Evolutionary conservation across 176 grass and related monocot genomes (phyloP).

Genomic region (Avena atlantica): DNA sequence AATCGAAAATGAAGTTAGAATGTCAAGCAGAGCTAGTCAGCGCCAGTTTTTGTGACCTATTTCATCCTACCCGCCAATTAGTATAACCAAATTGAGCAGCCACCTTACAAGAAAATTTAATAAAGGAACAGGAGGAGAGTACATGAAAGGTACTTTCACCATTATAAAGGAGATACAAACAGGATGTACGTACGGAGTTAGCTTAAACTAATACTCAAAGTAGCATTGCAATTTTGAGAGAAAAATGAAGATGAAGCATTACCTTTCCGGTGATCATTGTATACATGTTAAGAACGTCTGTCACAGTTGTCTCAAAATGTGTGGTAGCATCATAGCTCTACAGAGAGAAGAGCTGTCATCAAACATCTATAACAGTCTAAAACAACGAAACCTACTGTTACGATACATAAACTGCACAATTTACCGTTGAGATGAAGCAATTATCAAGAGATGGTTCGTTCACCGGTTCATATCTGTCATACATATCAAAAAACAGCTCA

Average conservation of each 20-base stretch:
- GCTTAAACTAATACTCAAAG: background rate
- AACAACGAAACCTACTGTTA: slow-evolving; percentile 1
- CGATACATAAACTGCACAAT: slow-evolving; percentile 27
- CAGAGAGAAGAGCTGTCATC: slow-evolving; percentile 36
- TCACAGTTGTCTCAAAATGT: slow-evolving; percentile 93
- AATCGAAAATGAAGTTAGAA: slow-evolving; percentile 9
- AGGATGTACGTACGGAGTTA: background rate
- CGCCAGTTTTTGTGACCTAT: background rate
- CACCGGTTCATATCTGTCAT: slow-evolving; percentile 89
- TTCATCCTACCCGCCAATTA: background rate
- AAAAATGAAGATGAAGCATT: slow-evolving; percentile 38
- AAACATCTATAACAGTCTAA: slow-evolving; percentile 34
- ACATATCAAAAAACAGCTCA: slow-evolving; percentile 89
- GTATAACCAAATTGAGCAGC: background rate
- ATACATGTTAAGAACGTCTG: slow-evolving; percentile 90
- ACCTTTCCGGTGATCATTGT: slow-evolving; percentile 88
- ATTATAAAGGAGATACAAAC: slow-evolving; percentile 23
- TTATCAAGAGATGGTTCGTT: slow-evolving; percentile 84
- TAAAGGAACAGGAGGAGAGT: background rate
- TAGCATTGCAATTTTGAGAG: background rate
- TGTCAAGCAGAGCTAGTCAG: slow-evolving; percentile 24
- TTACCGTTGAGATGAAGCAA: slow-evolving; percentile 92
- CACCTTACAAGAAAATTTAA: background rate
- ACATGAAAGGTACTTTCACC: background rate
- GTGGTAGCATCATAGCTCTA: slow-evolving; percentile 97